Conservation (phyloP, 2,329 filamentous ascomycete genomes). For the Verticillium nubilum region DNA sequence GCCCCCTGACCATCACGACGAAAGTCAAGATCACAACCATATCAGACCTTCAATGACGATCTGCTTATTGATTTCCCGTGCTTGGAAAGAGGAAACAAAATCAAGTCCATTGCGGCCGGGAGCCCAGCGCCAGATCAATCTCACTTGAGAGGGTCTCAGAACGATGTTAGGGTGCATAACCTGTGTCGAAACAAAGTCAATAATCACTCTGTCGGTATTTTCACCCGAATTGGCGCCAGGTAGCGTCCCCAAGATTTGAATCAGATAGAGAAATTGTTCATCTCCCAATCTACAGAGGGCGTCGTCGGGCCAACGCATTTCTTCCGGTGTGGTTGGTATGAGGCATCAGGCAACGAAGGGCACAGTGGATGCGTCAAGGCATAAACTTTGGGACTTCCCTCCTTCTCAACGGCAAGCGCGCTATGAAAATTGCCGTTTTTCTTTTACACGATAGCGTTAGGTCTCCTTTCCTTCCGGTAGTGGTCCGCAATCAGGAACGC, state of each 20-base stretch:
- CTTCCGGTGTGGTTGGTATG: too few relatives aligned
- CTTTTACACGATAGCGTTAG: constrained; percentile 1
- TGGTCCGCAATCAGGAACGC: constrained; percentile 90
- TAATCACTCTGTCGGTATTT: background rate
- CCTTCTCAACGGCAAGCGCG: background rate
- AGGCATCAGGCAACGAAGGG: background rate
- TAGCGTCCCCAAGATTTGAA: background rate
- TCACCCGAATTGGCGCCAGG: background rate
- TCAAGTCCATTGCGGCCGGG: background rate
- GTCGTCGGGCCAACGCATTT: background rate
- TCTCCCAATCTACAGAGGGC: background rate
- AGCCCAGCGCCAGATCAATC: background rate
- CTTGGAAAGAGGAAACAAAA: background rate
- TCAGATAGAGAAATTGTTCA: background rate
- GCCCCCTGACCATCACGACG: background rate
- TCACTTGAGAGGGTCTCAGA: background rate
- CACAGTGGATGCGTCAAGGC: background rate
- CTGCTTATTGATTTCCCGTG: background rate
- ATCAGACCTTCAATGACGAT: background rate
- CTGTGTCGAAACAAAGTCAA: background rate
- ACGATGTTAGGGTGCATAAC: background rate
- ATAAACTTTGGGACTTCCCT: background rate
- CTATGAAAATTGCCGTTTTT: background rate
- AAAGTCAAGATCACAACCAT: background rate
- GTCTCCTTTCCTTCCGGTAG: constrained; percentile 40